Conservation (phyloP, 306 rosid species). For the Quercus wislizeni region DNA sequence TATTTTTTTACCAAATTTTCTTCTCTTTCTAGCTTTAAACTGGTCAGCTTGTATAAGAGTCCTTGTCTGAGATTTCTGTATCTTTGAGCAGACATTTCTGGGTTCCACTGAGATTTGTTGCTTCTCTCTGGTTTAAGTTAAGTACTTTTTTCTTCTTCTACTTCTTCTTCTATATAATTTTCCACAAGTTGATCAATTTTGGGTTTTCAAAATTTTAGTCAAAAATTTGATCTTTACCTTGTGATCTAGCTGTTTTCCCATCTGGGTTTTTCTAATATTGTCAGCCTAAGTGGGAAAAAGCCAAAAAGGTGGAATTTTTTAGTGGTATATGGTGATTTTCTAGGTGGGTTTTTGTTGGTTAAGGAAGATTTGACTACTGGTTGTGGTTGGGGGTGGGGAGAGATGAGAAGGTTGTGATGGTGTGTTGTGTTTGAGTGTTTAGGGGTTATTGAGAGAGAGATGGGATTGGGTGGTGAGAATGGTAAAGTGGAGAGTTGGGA, state of each 20-base stretch:
- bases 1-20: constrained; percentile 14
- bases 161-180: constrained; percentile 8
- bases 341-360: constrained; percentile 22
- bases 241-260: constrained; percentile 41
- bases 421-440: constrained; percentile 44
- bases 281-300: constrained; percentile 8
- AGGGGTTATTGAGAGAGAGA: constrained; percentile 39
- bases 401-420: constrained; percentile 41
- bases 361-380: constrained; percentile 16
- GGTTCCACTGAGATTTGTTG: constrained; percentile 40
- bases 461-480: constrained; percentile 77
- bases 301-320: constrained; percentile 36
- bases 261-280: constrained; percentile 18
- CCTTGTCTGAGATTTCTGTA: constrained; percentile 56
- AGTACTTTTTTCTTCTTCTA: too few relatives aligned
- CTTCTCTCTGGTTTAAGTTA: constrained; percentile 27
- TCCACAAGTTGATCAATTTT: constrained; percentile 30
- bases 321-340: constrained; percentile 11
- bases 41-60: constrained; percentile 53
- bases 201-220: constrained; percentile 20
- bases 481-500: constrained; percentile 80
- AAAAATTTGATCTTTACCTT: constrained; percentile 33
- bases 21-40: constrained; percentile 42
- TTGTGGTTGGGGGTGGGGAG: constrained; percentile 32
- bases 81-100: constrained; percentile 62